Conservation (phyloP, 768 basidiomycete genomes). For the Mycena filopes region DNA sequence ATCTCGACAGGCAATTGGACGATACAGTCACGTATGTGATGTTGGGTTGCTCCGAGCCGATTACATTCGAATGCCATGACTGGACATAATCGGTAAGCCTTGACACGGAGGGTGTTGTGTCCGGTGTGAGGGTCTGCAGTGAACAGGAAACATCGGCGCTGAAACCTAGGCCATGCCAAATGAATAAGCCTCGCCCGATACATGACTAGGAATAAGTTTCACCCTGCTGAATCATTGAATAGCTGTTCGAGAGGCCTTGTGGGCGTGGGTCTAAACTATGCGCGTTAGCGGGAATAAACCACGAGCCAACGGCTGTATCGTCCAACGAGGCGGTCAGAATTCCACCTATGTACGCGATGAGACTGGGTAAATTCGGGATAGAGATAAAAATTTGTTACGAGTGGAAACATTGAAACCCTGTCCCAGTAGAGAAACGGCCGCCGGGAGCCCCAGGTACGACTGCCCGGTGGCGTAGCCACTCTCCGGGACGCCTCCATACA, state of each 20-base stretch:
- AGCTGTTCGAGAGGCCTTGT: background rate
- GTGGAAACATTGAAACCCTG: conserved; percentile 17
- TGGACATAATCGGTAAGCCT: background rate
- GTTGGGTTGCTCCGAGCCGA: background rate
- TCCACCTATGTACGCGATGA: background rate
- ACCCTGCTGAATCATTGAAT: conserved; percentile 19
- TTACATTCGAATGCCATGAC: background rate
- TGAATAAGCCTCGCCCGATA: background rate
- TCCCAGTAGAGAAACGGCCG: conserved; percentile 8
- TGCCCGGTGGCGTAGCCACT: conserved; percentile 21
- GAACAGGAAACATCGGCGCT: conserved; percentile 16
- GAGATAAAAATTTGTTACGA: background rate
- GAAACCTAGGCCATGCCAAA: background rate
- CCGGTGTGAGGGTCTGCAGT: background rate
- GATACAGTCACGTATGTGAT: background rate
- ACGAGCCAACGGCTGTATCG: background rate
- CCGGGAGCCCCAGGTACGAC: conserved; percentile 18
- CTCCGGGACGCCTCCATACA: conserved; percentile 16
- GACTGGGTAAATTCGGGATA: background rate
- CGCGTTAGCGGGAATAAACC: conserved; percentile 8
- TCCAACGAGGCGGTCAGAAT: conserved; percentile 7
- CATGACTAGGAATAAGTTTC: background rate
- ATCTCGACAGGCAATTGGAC: background rate
- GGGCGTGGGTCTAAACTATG: background rate
- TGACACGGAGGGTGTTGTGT: background rate